phyloP scores from a whole-genome alignment of 257 asterid species.

The Solanum chmielewskii region DNA sequence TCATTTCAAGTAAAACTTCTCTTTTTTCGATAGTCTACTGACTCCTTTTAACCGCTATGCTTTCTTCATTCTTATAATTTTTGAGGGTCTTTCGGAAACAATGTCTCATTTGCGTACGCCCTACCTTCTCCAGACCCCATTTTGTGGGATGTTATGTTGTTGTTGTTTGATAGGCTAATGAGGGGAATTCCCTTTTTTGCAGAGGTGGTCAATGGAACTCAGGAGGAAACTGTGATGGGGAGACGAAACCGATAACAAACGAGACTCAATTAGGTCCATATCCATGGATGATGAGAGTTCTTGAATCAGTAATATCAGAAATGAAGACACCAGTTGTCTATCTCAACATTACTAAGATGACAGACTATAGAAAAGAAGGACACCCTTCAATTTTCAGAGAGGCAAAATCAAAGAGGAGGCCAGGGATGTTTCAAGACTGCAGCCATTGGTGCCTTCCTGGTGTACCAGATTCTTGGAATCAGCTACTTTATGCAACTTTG shows the following conservation, averaged over 20 bases:
- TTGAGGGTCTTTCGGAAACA: background rate
- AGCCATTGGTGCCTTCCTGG: conserved; percentile 23
- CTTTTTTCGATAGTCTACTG: background rate
- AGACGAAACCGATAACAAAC: conserved; percentile 35
- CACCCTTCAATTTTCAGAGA: conserved; percentile 53
- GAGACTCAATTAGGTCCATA: conserved; percentile 29
- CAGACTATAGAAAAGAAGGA: conserved; percentile 53
- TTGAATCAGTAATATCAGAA: conserved; percentile 24
- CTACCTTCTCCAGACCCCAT: background rate
- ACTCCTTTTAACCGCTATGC: background rate
- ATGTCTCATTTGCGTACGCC: no score
- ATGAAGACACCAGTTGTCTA: conserved; percentile 42
- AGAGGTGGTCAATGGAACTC: conserved; percentile 16
- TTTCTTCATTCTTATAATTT: background rate
- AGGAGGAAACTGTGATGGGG: conserved; percentile 50
- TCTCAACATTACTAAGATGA: conserved; percentile 41
- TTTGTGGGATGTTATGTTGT: background rate
- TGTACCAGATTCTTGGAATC: conserved; percentile 49
- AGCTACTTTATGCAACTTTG: conserved; percentile 34
- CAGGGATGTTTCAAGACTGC: conserved; percentile 38
- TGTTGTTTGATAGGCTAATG: background rate
- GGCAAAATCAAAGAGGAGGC: background rate
- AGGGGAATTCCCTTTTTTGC: background rate
- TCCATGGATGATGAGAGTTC: conserved; percentile 53
- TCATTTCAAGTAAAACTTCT: conserved; percentile 45